Evolutionary conservation across 345 rosid genomes (phyloP).

Genomic region (Linum tenue): DNA sequence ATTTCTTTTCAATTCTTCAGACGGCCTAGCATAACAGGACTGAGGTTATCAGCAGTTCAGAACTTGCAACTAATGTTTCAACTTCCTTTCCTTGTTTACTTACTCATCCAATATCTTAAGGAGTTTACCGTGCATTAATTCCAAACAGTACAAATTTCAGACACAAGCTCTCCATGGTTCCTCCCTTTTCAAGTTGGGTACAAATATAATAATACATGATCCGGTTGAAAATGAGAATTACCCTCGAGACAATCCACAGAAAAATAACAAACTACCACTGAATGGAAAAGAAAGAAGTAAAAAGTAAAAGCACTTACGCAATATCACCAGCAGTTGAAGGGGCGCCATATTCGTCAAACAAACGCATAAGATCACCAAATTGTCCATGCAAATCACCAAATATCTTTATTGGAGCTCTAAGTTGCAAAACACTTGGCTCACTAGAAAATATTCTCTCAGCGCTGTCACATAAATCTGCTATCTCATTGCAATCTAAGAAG

Average conservation of each 20-base stretch:
- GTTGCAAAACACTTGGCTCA: conserved; percentile 85
- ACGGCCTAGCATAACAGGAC: too few species aligned
- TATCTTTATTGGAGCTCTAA: conserved; percentile 82
- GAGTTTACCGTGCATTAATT: too few species aligned
- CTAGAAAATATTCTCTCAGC: conserved; percentile 75
- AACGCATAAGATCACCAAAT: conserved; percentile 99
- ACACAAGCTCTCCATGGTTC: too few species aligned
- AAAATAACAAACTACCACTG: background rate
- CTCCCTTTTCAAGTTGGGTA: too few species aligned
- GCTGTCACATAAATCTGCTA: conserved; percentile 87
- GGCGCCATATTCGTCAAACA: conserved; percentile 94
- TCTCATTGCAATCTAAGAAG: conserved; percentile 93
- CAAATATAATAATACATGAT: background rate
- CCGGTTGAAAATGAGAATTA: background rate
- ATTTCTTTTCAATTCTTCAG: too few species aligned
- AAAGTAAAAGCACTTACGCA: conserved; percentile 49
- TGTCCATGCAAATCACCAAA: conserved; percentile 99
- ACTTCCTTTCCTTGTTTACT: too few species aligned
- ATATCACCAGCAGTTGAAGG: conserved; percentile 99
- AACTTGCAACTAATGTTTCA: too few species aligned
- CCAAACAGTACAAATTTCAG: too few species aligned
- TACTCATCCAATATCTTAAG: too few species aligned
- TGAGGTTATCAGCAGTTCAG: too few species aligned
- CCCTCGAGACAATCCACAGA: background rate
- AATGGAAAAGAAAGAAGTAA: background rate